A percentile compares a stretch with the other conserved stretches of the same genome.
These are phyloP conservation scores for Leptographium lundbergii DNA, from an alignment of 2,329 filamentous ascomycete genomes.

Conservation along the genomic window DNA sequence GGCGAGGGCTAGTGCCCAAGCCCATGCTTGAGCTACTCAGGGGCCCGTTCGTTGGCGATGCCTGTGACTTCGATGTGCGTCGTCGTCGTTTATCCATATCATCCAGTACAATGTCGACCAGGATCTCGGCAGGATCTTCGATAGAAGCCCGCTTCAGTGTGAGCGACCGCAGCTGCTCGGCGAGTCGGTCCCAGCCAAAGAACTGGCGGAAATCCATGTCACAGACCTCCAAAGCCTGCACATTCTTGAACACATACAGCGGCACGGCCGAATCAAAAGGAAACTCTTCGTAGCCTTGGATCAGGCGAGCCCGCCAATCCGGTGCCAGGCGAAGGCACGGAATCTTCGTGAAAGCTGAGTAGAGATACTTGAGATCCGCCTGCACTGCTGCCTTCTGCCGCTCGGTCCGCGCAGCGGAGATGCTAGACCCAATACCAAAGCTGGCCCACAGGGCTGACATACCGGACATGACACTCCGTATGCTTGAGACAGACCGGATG, in stretches of 20 bases:
- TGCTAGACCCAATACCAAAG: conserved; percentile 69
- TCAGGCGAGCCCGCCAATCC: conserved; percentile 84
- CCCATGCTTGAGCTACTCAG: conserved; percentile 17
- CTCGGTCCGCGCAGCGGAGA: conserved; percentile 70
- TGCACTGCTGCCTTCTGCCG: conserved; percentile 78
- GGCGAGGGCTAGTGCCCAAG: conserved; percentile 36
- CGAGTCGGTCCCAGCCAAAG: conserved; percentile 89
- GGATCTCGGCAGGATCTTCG: conserved; percentile 78
- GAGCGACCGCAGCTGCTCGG: conserved; percentile 82
- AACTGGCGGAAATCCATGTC: conserved; percentile 96
- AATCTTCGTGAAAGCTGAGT: conserved; percentile 97
- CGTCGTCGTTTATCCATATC: conserved; percentile 88
- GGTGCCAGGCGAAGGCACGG: conserved; percentile 80
- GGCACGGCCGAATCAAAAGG: conserved; percentile 96
- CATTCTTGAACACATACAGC: conserved; percentile 92
- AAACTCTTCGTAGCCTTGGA: conserved; percentile 91
- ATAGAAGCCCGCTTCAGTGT: conserved; percentile 78
- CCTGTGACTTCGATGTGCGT: conserved; percentile 74
- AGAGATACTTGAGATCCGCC: conserved; percentile 86
- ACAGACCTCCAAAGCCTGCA: conserved; percentile 85
- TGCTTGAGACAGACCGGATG: conserved; percentile 89
- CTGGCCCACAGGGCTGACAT: conserved; percentile 91
- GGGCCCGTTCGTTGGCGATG: conserved; percentile 60
- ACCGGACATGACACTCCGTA: conserved; percentile 92
- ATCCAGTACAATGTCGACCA: conserved; percentile 88